Conservation (phyloP, 164 flowering plant genomes). For the Liriodendron chinense region DNA sequence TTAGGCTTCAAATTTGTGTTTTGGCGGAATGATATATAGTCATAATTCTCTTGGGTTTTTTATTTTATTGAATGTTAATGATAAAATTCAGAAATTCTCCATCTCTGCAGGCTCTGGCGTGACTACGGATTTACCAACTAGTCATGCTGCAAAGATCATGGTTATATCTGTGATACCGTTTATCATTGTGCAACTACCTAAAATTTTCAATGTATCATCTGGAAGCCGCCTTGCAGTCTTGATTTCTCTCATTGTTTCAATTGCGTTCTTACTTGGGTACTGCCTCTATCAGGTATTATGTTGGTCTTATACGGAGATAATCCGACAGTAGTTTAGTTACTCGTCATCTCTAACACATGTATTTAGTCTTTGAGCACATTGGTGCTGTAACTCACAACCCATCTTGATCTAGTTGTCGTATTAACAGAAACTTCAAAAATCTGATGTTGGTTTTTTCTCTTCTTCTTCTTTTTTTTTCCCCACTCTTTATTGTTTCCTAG, state of each 20-base stretch:
- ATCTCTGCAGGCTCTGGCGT: constrained; percentile 65
- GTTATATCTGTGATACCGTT: constrained; percentile 80
- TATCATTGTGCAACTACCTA: constrained; percentile 76
- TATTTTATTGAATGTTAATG: background rate
- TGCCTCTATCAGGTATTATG: constrained; percentile 80
- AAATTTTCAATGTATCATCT: constrained; percentile 46
- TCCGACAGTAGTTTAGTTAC: background rate
- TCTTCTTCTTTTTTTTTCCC: too few relatives aligned
- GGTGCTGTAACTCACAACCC: too few relatives aligned
- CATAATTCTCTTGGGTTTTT: background rate
- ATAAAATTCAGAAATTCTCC: background rate
- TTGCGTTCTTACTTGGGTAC: constrained; percentile 53
- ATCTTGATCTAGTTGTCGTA: too few relatives aligned
- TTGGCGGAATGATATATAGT: background rate
- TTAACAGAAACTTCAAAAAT: too few relatives aligned
- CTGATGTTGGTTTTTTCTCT: too few relatives aligned
- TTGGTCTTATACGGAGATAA: background rate
- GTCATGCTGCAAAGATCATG: constrained; percentile 86
- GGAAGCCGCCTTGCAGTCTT: constrained; percentile 66
- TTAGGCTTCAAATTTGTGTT: background rate
- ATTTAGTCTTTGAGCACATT: too few relatives aligned
- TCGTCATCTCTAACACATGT: background rate
- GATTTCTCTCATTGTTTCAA: constrained; percentile 60
- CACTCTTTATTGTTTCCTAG: too few relatives aligned
- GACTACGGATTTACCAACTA: constrained; percentile 73